Evolutionary conservation across 148 eudicot genomes (phyloP), one percentile per base, ranked within the genome.

Genomic region (Pouteria glomerata): DNA sequence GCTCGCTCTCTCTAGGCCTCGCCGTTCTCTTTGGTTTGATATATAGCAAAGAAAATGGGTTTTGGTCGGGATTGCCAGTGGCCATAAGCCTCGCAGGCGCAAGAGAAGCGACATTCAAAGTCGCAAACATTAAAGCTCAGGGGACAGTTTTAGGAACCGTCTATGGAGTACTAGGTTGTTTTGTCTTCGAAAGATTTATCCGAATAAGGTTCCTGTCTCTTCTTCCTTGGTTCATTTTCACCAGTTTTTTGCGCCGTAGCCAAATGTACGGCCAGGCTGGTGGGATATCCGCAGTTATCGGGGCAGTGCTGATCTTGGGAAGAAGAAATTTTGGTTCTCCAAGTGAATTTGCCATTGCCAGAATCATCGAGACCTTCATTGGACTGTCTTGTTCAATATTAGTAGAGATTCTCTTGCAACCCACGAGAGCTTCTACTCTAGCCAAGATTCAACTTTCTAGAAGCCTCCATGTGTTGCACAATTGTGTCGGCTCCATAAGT

Each of bases 231-330:
- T 86, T 91, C 79, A 75, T 91, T 27, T 80, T 91, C 86, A 75
- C 86, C 48, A 79, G 86, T 62, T 84, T 89, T 47, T 77, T 91
- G 39, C 81, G 83, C 16, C 78, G 76, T 15, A 89, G 97, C 80
- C 82, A 75, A 53, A 81, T 91, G 91, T 91, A 91, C 71, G 94
- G 90, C 7, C 91, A 85, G 57, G 91, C 97, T 0, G 97, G 97
- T 10, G 94, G 84, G 3, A 74, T 85, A n/a, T 91, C 97, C 34
- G 91, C 97, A 0, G 85, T 84, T 37, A 84, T 91, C 15, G 97
- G 91, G 29, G 97, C 97, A n/a, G 84, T 91, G 13, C 61, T 91
- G 51, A 86, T 91, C 34, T 76, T 91, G 26, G 97, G 97, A 34
- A 71, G 94, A 67, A 76, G 68, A 66, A 73, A 81, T 65, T 85